Base-by-base conservation (phyloP, 768 basidiomycete species). In the Fomitopsis serialis region DNA sequence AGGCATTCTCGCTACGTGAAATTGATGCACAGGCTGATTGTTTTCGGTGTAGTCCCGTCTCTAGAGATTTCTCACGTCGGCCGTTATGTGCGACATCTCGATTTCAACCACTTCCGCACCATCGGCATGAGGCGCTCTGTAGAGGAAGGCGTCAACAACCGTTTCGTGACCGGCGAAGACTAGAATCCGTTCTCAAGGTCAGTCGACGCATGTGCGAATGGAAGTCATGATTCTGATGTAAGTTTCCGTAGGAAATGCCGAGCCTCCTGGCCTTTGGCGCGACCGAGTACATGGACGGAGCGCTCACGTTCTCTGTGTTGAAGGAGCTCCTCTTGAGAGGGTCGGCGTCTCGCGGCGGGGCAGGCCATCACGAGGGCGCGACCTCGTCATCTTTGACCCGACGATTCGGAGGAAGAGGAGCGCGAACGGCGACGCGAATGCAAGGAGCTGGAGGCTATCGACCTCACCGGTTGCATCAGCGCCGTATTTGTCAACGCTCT, bases 271-370 rank as follows among this genome's bases (percentile, higher is more conserved):
- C 84, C 9, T 92, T 99, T 58, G 95, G 95, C n/a, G 94, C 92
- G 5, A 98, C 96, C 2, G 96, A 99, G 68, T 99, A 98, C 66
- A 98, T 99, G 91, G 96, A 99, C 60, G 87, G 90, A 3, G 87
- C 96, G 0, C 75, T 99, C 40, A 90, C 87, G 12, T 73, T 89
- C 15, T 76, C 85, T 0, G 94, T 98, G 17, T 73, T 99, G 11
- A 89, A 85, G 50, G 96, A 98, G 64, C 72, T 99, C 17, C 84
- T 99, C 62, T 82, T 98, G 55, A 85, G 96, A 25, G 95, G 96
- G 24, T 71, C 75, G 7, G 78, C 82, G 9, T 85, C 86, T 24
- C 80, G 84, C 40, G 82, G 82, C 76, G 87, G 12, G 84, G 87
- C 0, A 82, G 85, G 21, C 81, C 82, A 11, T 75, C 78, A 11